Evolutionary conservation across 2,329 filamentous ascomycete genomes (phyloP).

Genomic region (Chaetothyriales sp.): DNA sequence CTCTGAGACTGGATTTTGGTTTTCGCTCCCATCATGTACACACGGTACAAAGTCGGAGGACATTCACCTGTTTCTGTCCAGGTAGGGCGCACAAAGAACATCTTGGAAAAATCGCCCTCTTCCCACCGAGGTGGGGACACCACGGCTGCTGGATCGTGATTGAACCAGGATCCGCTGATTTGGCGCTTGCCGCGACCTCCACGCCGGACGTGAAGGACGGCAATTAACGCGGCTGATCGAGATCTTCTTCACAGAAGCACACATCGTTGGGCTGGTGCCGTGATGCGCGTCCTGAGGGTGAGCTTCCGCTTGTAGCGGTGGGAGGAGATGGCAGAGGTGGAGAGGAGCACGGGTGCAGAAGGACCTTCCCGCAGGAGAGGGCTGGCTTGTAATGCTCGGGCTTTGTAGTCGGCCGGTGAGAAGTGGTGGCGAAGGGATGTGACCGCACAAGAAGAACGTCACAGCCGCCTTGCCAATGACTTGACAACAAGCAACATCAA

Average conservation of each 20-base stretch:
- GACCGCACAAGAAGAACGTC: background rate
- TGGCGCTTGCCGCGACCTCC: constrained; percentile 40
- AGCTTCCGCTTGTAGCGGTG: constrained; percentile 20
- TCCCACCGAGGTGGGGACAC: constrained; percentile 26
- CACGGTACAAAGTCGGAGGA: constrained; percentile 20
- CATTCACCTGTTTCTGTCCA: constrained; percentile 22
- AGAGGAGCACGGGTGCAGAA: constrained; percentile 26
- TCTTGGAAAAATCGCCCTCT: constrained; percentile 75
- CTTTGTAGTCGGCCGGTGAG: background rate
- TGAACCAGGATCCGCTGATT: constrained; percentile 22
- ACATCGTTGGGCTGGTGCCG: constrained; percentile 37
- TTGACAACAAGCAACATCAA: constrained; percentile 16
- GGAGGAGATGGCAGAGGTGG: constrained; percentile 21
- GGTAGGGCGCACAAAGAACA: constrained; percentile 80
- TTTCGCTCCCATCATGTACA: constrained; percentile 47
- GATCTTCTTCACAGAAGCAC: constrained; percentile 32
- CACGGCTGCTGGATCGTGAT: constrained; percentile 18
- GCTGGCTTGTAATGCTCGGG: background rate
- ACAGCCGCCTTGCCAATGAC: constrained; percentile 3
- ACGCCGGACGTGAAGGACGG: constrained; percentile 40
- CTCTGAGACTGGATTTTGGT: constrained; percentile 90
- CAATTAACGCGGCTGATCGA: constrained; percentile 53
- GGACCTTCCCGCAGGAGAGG: background rate
- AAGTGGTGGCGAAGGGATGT: background rate
- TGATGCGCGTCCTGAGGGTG: constrained; percentile 36